Evolutionary conservation across 1,139 yeast genomes (phyloP).

Genomic region (Protomyces pachydermus): DNA sequence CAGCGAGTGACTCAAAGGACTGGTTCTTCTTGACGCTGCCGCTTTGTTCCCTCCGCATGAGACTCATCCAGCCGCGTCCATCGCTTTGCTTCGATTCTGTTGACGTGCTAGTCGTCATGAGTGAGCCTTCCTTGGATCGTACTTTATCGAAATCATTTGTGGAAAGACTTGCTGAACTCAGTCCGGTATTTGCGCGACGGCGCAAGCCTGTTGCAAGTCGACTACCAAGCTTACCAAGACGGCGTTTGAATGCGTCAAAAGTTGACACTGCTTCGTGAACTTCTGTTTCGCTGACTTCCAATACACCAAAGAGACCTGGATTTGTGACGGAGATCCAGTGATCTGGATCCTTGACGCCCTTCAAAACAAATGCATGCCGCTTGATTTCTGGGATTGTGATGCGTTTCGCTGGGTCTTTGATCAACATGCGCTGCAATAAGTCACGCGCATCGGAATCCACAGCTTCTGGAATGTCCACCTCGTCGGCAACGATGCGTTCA

Average conservation of each 20-base stretch:
- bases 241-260: constrained; percentile 20
- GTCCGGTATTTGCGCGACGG: constrained; percentile 2
- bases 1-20: neutral
- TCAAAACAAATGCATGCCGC: constrained; percentile 67
- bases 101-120: neutral
- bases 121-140: neutral
- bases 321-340: constrained; percentile 34
- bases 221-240: constrained; percentile 12
- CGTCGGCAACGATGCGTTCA: constrained; percentile 68
- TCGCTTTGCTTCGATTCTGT: neutral
- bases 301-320: constrained; percentile 39
- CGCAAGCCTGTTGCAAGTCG: constrained; percentile 14
- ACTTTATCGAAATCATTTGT: neutral
- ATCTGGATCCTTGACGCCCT: constrained; percentile 49
- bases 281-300: constrained; percentile 64
- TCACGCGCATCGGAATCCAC: constrained; percentile 51
- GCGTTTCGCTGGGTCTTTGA: constrained; percentile 66
- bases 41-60: constrained; percentile 10
- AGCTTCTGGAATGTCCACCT: constrained; percentile 54
- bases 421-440: constrained; percentile 57
- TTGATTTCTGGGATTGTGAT: constrained; percentile 70
- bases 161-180: neutral
- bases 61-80: constrained; percentile 17
- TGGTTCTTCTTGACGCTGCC: neutral
- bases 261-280: constrained; percentile 60